Conservation (phyloP, 148 eudicot species). For the Pharnaceum exiguum region DNA sequence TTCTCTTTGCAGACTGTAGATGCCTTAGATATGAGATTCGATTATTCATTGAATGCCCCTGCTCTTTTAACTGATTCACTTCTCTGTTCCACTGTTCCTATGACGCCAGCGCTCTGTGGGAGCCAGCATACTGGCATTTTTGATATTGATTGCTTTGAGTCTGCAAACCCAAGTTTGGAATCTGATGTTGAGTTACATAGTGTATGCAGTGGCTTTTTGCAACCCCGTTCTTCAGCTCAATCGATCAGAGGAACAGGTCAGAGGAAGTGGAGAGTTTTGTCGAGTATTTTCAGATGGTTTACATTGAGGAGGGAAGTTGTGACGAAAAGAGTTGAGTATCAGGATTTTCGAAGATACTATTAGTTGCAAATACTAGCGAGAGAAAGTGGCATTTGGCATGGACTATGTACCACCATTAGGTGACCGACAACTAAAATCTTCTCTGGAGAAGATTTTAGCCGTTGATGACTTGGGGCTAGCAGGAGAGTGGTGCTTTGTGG, state of each 20-base stretch:
- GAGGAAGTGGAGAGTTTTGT: slow-evolving; percentile 51
- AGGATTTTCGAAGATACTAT: slow-evolving; percentile 9
- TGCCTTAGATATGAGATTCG: slow-evolving; percentile 41
- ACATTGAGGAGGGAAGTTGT: slow-evolving; percentile 40
- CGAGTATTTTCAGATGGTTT: slow-evolving; percentile 33
- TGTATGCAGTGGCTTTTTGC: slow-evolving; percentile 26
- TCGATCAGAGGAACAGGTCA: slow-evolving; percentile 33
- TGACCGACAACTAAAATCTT: no score
- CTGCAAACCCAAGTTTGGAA: slow-evolving; percentile 29
- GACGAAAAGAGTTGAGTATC: slow-evolving; percentile 23
- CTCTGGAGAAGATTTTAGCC: no score
- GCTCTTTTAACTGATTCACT: slow-evolving; percentile 33
- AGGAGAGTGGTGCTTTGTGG: no score
- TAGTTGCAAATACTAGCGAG: slow-evolving; percentile 8
- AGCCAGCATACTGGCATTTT: slow-evolving; percentile 47
- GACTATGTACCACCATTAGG: no score
- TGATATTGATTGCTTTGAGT: slow-evolving; percentile 37
- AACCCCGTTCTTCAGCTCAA: slow-evolving; percentile 21
- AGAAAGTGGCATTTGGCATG: no score
- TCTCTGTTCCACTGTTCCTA: slow-evolving; percentile 39
- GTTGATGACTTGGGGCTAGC: no score
- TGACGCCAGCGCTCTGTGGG: slow-evolving; percentile 35
- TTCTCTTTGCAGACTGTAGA: slow-evolving; percentile 42
- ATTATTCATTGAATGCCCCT: slow-evolving; percentile 38
- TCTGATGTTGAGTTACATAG: slow-evolving; percentile 30